Conservation (phyloP, 164 flowering plant genomes). For the Liriodendron chinense region DNA sequence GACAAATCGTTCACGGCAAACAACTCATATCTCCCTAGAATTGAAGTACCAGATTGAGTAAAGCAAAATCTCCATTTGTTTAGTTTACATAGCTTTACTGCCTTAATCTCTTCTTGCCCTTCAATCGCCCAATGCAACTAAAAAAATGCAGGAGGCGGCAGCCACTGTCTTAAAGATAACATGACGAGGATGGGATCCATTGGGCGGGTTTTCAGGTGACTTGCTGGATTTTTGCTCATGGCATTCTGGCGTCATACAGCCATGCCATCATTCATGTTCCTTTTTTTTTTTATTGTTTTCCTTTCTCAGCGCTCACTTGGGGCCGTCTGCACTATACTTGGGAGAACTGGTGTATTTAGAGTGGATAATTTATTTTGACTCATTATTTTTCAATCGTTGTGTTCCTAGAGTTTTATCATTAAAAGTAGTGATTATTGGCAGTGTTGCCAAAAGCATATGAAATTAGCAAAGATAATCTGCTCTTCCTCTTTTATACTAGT, state of each 20-base stretch:
- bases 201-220: conserved; percentile 9
- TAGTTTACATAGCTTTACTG: not conserved
- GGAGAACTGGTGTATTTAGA: not conserved
- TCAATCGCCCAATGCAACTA: not conserved
- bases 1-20: too few relatives aligned
- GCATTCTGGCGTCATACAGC: conserved; percentile 15
- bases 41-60: too few relatives aligned
- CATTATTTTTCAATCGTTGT: not conserved
- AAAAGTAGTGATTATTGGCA: not conserved
- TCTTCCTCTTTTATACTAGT: too few relatives aligned
- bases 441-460: not conserved
- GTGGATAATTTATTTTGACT: not conserved
- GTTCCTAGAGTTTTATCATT: not conserved
- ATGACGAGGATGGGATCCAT: not conserved
- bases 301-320: not conserved
- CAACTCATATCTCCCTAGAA: too few relatives aligned
- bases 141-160: conserved; percentile 61
- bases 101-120: not conserved
- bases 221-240: conserved; percentile 26
- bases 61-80: too few relatives aligned
- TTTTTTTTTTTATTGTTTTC: not conserved
- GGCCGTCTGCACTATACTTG: not conserved
- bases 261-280: not conserved
- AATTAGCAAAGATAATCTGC: too few relatives aligned
- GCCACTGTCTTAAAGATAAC: conserved; percentile 42